Base-by-base conservation (phyloP, 345 rosid species). In the Dimocarpus longan region DNA sequence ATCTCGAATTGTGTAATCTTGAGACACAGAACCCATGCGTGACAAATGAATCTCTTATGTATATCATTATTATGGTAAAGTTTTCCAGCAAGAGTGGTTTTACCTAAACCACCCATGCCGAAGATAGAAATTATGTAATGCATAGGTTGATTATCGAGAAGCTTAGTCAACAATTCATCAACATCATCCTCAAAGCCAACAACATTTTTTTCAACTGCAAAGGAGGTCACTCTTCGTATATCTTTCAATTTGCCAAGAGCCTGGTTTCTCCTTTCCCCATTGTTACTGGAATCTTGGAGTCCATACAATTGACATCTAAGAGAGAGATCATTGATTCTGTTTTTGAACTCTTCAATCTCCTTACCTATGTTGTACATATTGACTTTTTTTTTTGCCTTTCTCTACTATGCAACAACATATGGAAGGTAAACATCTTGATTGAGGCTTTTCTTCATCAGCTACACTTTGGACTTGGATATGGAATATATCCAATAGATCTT, bases 1-100 rank as follows among this genome's bases (percentile, higher is more conserved):
- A 54, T 70, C 69, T 54, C 68, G 65, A 16, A 64, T 42, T 48
- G 50, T 74, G 66, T 64, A 78, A 40, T 70, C 42, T 26, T 82
- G 82, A 3, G 85, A 78, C 6, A 78, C 79, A 63, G 69, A 82
- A 82, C 70, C 85, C 85, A 82, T 13, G 82, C 82, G 24, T 82
- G 76, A 5, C 50, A 19, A 8, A 71, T 63, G 64, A 78, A 82
- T 8, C 70, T 64, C 10, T 65, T 69, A 56, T 24, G 62, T 32
- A 79, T 32, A 15, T 32, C 63, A 26, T 18, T 56, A 44, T 70
- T 76, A 56, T 78, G 79, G 56, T 74, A 82, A 5, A 82, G 75
- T 52, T 70, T 78, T 40, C 69, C 70, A 10, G 82, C 82, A 18
- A 78, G 82, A 46, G 83, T 80, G 13, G 83, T 80, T 72, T 80